These are phyloP conservation scores for Colletotrichum gigasporum DNA, from an alignment of 2,329 filamentous ascomycete genomes.

Conservation along the genomic window DNA sequence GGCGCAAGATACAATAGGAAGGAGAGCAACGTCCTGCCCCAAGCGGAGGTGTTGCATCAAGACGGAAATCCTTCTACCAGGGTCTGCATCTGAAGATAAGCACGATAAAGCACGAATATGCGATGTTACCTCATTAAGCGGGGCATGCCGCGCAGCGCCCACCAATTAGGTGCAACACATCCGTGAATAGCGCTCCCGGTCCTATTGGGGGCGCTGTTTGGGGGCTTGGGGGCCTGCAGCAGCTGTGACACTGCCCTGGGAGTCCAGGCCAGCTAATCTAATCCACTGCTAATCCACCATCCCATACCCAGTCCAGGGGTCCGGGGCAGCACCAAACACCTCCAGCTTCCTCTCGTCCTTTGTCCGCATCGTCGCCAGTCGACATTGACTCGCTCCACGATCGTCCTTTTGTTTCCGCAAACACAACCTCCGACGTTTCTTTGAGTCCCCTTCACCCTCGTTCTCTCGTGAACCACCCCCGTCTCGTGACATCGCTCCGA, in stretches of 20 bases:
- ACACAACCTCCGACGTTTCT: neutral
- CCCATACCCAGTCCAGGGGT: neutral
- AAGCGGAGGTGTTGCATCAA: neutral
- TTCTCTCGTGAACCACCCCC: neutral
- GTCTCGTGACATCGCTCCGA: neutral
- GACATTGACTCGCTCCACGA: neutral
- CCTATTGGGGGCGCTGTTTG: neutral
- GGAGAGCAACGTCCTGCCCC: neutral
- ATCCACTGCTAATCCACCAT: neutral
- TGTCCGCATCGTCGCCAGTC: neutral
- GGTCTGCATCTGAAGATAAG: neutral
- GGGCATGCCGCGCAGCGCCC: neutral
- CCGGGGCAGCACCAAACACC: conserved; percentile 1
- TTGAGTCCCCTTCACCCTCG: neutral
- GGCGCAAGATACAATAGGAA: neutral
- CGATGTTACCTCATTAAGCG: neutral
- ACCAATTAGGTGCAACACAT: neutral
- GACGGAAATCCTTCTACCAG: neutral
- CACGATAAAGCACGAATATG: neutral
- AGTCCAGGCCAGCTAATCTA: conserved; percentile 12
- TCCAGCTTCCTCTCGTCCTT: neutral
- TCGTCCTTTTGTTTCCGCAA: neutral
- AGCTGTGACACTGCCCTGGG: conserved; percentile 1
- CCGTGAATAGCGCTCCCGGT: conserved; percentile 5
- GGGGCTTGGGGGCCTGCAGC: neutral